phyloP scores from a whole-genome alignment of 2,329 filamentous ascomycete species.

The Pseudogymnoascus sp. region DNA sequence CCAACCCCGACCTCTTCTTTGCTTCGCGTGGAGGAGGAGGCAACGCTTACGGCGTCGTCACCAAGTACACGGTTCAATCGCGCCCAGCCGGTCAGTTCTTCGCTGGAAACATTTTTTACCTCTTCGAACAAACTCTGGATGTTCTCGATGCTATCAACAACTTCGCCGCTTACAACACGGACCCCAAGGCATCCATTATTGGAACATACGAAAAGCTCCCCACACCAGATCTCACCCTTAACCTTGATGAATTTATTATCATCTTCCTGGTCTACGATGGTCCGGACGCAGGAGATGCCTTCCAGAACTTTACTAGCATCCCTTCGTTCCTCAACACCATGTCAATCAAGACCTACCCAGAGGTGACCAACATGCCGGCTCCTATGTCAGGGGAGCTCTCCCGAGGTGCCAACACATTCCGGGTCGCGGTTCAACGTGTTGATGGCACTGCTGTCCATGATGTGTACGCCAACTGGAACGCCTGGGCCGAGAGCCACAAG shows the following conservation, averaged over 20 bases:
- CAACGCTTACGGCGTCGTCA: slow-evolving; percentile 21
- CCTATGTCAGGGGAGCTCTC: slow-evolving; percentile 25
- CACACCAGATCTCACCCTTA: slow-evolving; percentile 25
- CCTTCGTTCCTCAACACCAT: slow-evolving; percentile 27
- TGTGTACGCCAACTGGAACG: slow-evolving; percentile 21
- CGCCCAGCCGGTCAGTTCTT: slow-evolving; percentile 23
- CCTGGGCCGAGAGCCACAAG: slow-evolving; percentile 28
- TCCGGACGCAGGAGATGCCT: slow-evolving; percentile 26
- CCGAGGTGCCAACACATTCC: slow-evolving; percentile 30
- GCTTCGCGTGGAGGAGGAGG: slow-evolving; percentile 29
- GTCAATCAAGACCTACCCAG: slow-evolving; percentile 25
- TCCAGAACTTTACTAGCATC: slow-evolving; percentile 29
- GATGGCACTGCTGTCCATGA: slow-evolving; percentile 15
- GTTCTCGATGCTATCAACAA: slow-evolving; percentile 26
- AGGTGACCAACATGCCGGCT: slow-evolving; percentile 30
- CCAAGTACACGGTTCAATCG: slow-evolving; percentile 23
- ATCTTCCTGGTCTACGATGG: slow-evolving; percentile 33
- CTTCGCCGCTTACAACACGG: slow-evolving; percentile 29
- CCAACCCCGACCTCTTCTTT: slow-evolving; percentile 30
- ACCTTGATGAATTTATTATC: slow-evolving; percentile 28
- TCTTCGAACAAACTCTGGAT: slow-evolving; percentile 22
- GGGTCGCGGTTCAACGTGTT: slow-evolving; percentile 28
- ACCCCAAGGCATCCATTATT: slow-evolving; percentile 30
- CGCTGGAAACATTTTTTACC: slow-evolving; percentile 26
- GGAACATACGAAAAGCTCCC: slow-evolving; percentile 29